Conservation (phyloP, 73 alveolate species). For the Paramecium bursaria region DNA sequence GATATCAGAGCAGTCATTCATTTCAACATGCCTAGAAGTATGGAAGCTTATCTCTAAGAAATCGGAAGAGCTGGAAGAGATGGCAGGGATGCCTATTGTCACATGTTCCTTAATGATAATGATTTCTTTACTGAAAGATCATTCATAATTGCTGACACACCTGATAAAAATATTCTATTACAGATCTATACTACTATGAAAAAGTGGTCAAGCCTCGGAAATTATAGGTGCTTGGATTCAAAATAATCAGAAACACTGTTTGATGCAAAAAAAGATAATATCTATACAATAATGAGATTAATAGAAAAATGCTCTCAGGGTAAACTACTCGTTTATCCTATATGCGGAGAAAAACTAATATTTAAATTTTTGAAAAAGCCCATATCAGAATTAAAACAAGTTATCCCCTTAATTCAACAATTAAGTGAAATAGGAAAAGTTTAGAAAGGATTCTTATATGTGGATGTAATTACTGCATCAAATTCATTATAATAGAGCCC, state of each 20-base stretch:
- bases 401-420: background rate
- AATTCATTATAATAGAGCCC: slow-evolving; percentile 3
- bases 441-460: background rate
- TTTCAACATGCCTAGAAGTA: slow-evolving; percentile 93
- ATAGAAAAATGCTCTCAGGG: slow-evolving; percentile 16
- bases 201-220: slow-evolving; percentile 35
- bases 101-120: slow-evolving; percentile 78
- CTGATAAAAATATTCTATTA: slow-evolving; percentile 38
- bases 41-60: slow-evolving; percentile 94
- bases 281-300: slow-evolving; percentile 21
- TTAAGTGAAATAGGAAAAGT: slow-evolving; percentile 12
- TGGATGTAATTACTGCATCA: background rate
- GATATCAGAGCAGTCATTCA: slow-evolving; percentile 95
- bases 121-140: slow-evolving; percentile 71
- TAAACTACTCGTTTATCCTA: slow-evolving; percentile 4
- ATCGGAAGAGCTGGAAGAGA: slow-evolving; percentile 99
- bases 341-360: slow-evolving; percentile 5
- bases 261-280: slow-evolving; percentile 2
- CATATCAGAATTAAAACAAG: background rate
- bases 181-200: slow-evolving; percentile 53
- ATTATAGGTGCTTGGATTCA: background rate
- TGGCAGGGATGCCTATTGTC: slow-evolving; percentile 93
- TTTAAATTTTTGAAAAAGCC: background rate
- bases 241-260: background rate
- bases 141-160: slow-evolving; percentile 30